Conservation (phyloP, 805 yeast species). For the Kodamaea neixiangensis region DNA sequence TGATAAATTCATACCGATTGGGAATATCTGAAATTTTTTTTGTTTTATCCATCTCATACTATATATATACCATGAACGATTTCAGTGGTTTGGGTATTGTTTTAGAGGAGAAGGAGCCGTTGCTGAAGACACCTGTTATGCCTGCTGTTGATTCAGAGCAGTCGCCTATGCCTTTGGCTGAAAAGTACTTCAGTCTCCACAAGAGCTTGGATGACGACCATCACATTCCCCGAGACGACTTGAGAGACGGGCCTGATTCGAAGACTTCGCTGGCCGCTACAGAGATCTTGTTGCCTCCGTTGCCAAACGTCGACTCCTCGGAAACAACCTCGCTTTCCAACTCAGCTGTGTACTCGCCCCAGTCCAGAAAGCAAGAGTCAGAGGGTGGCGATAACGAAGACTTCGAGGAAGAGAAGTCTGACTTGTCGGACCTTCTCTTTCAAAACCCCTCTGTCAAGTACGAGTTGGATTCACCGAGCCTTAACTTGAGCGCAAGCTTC, state of each 20-base stretch:
- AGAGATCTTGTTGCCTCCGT: conserved; percentile 26
- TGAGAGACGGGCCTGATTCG: background rate
- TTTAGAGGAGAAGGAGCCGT: conserved; percentile 27
- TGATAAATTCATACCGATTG: conserved; percentile 6
- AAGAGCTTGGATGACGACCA: too few species aligned
- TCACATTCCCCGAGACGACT: too few species aligned
- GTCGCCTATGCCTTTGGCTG: background rate
- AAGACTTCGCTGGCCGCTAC: background rate
- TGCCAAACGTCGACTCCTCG: conserved; percentile 18
- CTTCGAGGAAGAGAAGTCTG: conserved; percentile 7
- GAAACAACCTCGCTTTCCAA: conserved; percentile 1
- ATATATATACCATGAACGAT: conserved; percentile 14
- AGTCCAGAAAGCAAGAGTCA: background rate
- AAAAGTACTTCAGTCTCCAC: background rate
- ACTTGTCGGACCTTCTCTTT: conserved; percentile 11
- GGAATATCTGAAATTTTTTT: conserved; percentile 8
- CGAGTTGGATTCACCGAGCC: conserved; percentile 29
- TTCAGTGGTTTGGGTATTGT: conserved; percentile 34
- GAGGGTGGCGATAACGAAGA: conserved; percentile 1
- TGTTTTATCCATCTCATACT: background rate
- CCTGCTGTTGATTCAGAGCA: background rate
- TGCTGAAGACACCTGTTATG: background rate
- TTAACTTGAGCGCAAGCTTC: conserved; percentile 17
- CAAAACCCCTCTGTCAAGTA: conserved; percentile 19
- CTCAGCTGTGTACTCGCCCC: background rate